Conservation (phyloP, 345 rosid species). For the Eucalyptus cladocalyx region DNA sequence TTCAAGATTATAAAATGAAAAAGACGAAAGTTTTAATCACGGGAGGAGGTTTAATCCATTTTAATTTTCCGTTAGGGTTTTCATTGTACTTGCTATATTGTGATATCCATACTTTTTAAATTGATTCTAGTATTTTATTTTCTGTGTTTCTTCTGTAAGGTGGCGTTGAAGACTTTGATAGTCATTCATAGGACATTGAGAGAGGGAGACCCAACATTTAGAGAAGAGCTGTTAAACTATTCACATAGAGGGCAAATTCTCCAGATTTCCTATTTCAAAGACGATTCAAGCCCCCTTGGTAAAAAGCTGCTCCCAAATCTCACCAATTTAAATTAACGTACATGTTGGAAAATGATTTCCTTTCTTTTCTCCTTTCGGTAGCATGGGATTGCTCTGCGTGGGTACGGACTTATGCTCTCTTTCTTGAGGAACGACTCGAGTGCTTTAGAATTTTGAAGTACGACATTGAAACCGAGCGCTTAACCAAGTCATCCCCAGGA, state of each 20-base stretch:
- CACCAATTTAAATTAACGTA: background rate
- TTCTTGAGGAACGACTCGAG: constrained; percentile 84
- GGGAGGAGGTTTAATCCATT: background rate
- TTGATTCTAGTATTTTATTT: background rate
- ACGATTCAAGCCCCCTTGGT: constrained; percentile 90
- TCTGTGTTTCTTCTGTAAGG: constrained; percentile 15
- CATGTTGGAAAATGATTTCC: background rate
- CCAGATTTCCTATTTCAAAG: constrained; percentile 89
- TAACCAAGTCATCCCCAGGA: constrained; percentile 43
- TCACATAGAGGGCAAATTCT: constrained; percentile 70
- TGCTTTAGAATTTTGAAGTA: constrained; percentile 72
- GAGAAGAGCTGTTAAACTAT: constrained; percentile 78
- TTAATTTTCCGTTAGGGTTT: background rate
- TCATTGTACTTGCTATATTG: background rate
- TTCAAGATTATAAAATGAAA: background rate
- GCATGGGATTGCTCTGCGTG: constrained; percentile 99
- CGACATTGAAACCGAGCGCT: constrained; percentile 77
- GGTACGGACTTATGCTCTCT: constrained; percentile 84
- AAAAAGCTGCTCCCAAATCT: background rate
- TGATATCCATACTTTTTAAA: background rate
- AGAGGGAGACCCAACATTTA: constrained; percentile 92
- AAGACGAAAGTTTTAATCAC: background rate
- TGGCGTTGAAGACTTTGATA: constrained; percentile 80
- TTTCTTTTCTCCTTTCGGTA: constrained; percentile 1
- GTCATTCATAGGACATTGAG: constrained; percentile 95